Conservation (phyloP, 176 grass and related monocot genomes). For the Aegilops bicornis region DNA sequence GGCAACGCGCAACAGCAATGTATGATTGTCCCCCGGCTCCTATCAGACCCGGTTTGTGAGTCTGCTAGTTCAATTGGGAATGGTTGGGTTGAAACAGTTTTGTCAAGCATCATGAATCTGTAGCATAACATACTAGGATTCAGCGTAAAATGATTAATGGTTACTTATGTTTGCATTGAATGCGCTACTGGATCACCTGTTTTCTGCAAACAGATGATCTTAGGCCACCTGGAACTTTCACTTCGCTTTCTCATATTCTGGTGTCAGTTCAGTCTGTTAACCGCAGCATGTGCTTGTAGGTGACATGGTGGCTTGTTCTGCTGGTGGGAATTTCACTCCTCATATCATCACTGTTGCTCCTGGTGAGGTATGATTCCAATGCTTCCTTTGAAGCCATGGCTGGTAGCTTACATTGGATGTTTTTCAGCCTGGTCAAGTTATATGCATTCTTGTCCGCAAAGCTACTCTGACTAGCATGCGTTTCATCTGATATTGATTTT, state of each 20-base stretch:
- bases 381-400: background rate
- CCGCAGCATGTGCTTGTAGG: constrained; percentile 27
- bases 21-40: background rate
- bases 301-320: constrained; percentile 72
- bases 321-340: constrained; percentile 89
- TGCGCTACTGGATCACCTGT: background rate
- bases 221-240: background rate
- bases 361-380: constrained; percentile 69
- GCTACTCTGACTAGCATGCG: background rate
- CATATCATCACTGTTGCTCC: constrained; percentile 90
- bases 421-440: background rate
- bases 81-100: background rate
- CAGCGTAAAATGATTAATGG: background rate
- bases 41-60: background rate
- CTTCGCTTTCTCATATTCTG: background rate
- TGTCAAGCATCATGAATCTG: background rate
- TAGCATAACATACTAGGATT: background rate
- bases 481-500: background rate
- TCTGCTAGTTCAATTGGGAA: background rate
- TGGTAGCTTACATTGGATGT: background rate
- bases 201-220: background rate
- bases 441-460: background rate
- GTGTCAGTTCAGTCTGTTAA: constrained; percentile 18
- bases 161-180: background rate
- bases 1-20: background rate